phyloP scores from a whole-genome alignment of 1,284 basidiomycete genomes.

The Marasmius sp. region DNA sequence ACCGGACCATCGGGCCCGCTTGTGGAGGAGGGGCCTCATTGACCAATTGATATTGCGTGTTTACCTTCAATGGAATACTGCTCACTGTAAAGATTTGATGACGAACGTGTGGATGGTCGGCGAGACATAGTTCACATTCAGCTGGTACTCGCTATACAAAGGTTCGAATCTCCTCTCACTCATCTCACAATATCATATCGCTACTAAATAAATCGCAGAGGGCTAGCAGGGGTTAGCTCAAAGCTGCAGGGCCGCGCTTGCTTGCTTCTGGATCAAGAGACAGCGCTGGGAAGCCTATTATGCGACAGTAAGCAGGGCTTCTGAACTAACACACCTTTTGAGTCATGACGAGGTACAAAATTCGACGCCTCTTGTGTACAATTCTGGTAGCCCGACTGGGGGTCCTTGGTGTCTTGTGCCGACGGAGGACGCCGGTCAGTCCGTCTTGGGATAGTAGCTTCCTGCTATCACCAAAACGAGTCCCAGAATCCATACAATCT shows the following conservation, averaged over 20 bases:
- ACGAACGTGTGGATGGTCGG: constrained; percentile 67
- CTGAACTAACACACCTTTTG: too few species aligned
- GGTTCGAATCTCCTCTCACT: constrained; percentile 44
- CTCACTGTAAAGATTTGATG: constrained; percentile 10
- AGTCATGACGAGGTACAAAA: too few species aligned
- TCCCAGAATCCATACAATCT: too few species aligned
- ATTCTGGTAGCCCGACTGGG: too few species aligned
- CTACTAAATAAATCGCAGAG: constrained; percentile 46
- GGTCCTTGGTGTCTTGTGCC: too few species aligned
- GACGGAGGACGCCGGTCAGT: too few species aligned
- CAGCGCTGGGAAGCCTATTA: constrained; percentile 79
- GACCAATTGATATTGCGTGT: constrained; percentile 78
- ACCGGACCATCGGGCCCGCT: constrained; percentile 66
- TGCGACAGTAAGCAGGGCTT: too few species aligned
- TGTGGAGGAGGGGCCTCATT: constrained; percentile 82
- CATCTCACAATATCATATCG: neutral
- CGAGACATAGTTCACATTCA: constrained; percentile 72
- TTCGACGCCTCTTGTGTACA: too few species aligned
- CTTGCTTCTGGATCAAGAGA: constrained; percentile 85
- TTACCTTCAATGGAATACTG: constrained; percentile 8
- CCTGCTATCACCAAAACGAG: too few species aligned
- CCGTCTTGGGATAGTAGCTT: too few species aligned
- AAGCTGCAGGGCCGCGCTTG: constrained; percentile 76
- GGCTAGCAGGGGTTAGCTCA: constrained; percentile 74
- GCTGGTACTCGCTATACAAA: constrained; percentile 85